Percentiles rank a stretch among this genome's conserved stretches.
phyloP scores from a whole-genome alignment of 176 grass and related monocot genomes.

The Triticum turgidum region DNA sequence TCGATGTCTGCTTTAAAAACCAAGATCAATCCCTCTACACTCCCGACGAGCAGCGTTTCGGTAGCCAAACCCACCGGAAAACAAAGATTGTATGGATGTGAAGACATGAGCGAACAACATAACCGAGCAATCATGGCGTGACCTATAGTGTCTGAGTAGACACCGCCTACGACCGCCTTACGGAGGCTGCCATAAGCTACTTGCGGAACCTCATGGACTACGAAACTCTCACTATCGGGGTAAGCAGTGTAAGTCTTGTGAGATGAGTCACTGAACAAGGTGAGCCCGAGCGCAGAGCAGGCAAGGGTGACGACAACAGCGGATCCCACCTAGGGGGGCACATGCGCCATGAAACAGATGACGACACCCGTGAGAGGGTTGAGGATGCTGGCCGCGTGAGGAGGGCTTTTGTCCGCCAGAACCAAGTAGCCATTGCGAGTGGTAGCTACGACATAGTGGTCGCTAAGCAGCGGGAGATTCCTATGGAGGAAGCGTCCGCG shows the following conservation, averaged over 20 bases:
- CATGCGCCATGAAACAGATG: background rate
- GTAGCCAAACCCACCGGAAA: background rate
- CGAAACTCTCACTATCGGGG: background rate
- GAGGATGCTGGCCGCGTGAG: background rate
- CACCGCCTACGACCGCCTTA: background rate
- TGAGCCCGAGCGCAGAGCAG: background rate
- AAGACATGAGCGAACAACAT: too few species aligned
- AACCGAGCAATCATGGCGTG: too few species aligned
- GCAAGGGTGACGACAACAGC: too few species aligned
- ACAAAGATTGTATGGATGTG: too few species aligned
- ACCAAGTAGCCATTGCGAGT: background rate
- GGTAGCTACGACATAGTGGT: background rate
- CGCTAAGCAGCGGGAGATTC: background rate
- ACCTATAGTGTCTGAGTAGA: background rate
- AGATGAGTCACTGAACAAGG: background rate
- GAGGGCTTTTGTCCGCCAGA: background rate
- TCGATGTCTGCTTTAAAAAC: too few species aligned
- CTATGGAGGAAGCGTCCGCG: background rate
- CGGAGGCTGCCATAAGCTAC: background rate
- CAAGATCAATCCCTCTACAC: too few species aligned
- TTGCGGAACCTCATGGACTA: too few species aligned
- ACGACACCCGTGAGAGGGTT: constrained; percentile 1
- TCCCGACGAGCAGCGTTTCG: background rate
- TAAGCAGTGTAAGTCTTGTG: background rate
- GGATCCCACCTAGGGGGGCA: background rate